A percentile compares a stretch with the other conserved stretches of the same genome.
phyloP scores from a whole-genome alignment of 306 rosid species.

The Heteromeles arbutifolia region DNA sequence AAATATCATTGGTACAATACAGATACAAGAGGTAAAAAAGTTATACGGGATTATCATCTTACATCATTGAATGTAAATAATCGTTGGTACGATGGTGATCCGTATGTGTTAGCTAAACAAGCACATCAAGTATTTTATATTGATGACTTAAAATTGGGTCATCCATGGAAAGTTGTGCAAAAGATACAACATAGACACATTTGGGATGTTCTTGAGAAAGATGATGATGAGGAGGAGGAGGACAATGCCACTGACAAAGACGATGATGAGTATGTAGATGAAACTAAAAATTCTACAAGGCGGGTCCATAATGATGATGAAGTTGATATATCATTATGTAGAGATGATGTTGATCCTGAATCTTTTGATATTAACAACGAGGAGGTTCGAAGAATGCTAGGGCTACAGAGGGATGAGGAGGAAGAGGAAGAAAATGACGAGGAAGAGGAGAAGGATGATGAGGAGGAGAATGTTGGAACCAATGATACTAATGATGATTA shows the following conservation, averaged over 20 bases:
- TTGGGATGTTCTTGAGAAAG: background rate
- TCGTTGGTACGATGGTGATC: background rate
- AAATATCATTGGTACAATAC: too few relatives aligned
- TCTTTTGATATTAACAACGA: background rate
- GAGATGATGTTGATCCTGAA: background rate
- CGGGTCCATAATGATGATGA: background rate
- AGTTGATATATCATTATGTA: background rate
- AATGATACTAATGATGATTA: too few relatives aligned
- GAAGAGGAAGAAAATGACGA: background rate
- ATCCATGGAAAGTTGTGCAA: background rate
- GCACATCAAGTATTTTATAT: too few relatives aligned
- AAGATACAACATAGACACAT: background rate
- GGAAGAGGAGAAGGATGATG: too few relatives aligned
- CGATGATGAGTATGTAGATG: background rate
- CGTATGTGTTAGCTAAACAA: background rate
- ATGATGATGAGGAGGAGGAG: background rate
- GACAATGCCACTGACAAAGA: background rate
- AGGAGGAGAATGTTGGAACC: too few relatives aligned
- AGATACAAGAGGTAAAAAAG: background rate
- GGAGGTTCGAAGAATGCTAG: background rate
- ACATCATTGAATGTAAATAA: background rate
- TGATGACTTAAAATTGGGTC: background rate
- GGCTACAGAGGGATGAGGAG: too few relatives aligned
- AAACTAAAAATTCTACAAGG: background rate
- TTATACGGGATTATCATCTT: background rate